Conservation (phyloP, 1,284 basidiomycete species). For the Puccinia brachypodii region DNA sequence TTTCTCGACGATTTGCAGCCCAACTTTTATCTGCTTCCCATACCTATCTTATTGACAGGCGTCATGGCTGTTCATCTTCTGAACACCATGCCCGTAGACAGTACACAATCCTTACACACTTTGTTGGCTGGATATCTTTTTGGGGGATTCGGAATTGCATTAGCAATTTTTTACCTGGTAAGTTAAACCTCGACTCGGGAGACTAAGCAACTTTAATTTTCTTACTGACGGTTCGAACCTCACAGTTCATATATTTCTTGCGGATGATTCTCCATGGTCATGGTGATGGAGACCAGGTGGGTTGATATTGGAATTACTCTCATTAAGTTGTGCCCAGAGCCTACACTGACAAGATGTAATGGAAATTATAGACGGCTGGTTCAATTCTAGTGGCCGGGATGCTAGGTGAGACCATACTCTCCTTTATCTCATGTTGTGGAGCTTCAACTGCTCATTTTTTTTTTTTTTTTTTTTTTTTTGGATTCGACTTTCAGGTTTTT, state of each 20-base stretch:
- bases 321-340: neutral
- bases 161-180: conserved; percentile 21
- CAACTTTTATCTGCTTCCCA: conserved; percentile 19
- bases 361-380: neutral
- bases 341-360: neutral
- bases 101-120: neutral
- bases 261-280: conserved; percentile 22
- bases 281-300: conserved; percentile 8
- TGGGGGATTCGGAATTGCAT: conserved; percentile 25
- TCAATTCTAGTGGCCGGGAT: conserved; percentile 18
- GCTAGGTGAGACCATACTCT: neutral
- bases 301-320: neutral
- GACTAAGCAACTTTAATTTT: neutral
- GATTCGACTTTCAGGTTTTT: conserved; percentile 10
- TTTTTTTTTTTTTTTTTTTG: too few species aligned
- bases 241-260: conserved; percentile 16
- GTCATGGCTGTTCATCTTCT: conserved; percentile 30
- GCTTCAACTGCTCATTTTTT: neutral
- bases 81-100: conserved; percentile 8
- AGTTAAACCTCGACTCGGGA: neutral
- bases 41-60: conserved; percentile 14
- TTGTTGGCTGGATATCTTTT: conserved; percentile 32
- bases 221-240: neutral
- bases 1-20: conserved; percentile 12
- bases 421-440: neutral